Base-by-base conservation (phyloP, 1,139 yeast genomes). In the Taphrina betulina region DNA sequence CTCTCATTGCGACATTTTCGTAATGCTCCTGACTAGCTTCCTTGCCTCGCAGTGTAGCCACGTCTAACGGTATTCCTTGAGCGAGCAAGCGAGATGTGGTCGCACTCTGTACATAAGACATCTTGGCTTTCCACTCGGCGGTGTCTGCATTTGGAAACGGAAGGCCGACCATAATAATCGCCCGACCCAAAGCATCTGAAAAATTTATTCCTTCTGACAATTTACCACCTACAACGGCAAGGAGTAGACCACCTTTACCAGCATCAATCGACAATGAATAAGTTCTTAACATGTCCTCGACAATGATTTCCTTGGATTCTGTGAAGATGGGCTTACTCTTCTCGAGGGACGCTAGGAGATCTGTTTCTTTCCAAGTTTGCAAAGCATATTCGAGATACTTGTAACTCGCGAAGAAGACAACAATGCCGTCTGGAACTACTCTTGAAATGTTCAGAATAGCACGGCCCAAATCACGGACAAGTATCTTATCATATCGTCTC, bases 181-280 rank as follows among this genome's bases (percentile, higher is more conserved):
- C 92, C 61, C 97, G 74, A 0, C 96, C 96, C 24, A 92, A 71
- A 42, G 84, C 80, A 66, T 89, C 94, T 2, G 90, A 80, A 67
- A 92, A 90, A 66, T 90, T 90, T 52, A 90, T 92, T 4, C 98
- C 98, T 68, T 90, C 98, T 0, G 96, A 87, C 73, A 92, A 75
- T 65, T 85, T 85, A 0, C 97, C 98, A 1, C 96, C 96, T 14
- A 92, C 95, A 0, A 92, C 95, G 0, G 96, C 82, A 28, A 90
- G 74, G 3, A 92, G 69, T 1, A 85, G 64, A 0, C 95, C 92
- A 0, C 95, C 94, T 3, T 57, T 31, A 24, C 38, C 57, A 33
- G 45, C 38, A 3, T 56, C 35, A 33, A 68, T 63, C 1, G 63
- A 26, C 7, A 19, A 36, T 0, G 82, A 69, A 64, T 84, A 92